Evolutionary conservation across 768 basidiomycete species (phyloP), one percentile per base, ranked within the genome.

Genomic region (Leccinellum rugosiceps): DNA sequence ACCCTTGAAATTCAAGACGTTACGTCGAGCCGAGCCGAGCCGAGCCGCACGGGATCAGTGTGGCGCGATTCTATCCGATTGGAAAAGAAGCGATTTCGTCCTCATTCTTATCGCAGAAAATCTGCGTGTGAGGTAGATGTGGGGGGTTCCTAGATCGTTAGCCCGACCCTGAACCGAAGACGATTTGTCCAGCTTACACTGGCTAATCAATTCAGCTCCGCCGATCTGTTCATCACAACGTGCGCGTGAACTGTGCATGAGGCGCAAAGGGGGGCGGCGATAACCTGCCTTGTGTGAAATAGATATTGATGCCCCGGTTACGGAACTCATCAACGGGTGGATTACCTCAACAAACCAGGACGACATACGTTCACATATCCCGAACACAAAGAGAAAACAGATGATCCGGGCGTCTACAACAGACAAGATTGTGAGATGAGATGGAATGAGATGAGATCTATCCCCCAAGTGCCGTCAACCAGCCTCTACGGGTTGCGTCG

Each of bases 271-370:
- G 15, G 28, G 28, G 47, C 28, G n/a, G 15, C 4, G 30, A 13
- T 14, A 15, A 21, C 28, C 49, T 19, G 3, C 19, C 14, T 17
- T 21, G 11, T 43, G 6, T 23, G n/a, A 15, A 58, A 41, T 21
- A 19, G 25, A 34, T n/a, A 14, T 44, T 11, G 31, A 32, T 14
- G n/a, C 23, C 25, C 50, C 26, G 25, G 21, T 59, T 28, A 13
- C 9, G 25, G 41, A 28, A 5, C n/a, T n/a, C 23, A 46, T 38
- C 56, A 31, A 58, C 10, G 15, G n/a, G 17, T 7, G 21, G 25
- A 55, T 44, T 55, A 21, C 32, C 10, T 52, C 17, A 45, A 50
- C 43, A 55, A 30, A 61, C 11, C 47, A 61, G 17, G 50, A 47
- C 21, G 48, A 58, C 32, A 59, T n/a, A 52, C 47, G 52, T 35